Evolutionary conservation across 2,329 filamentous ascomycete genomes (phyloP).

Genomic region (Aspergillus proliferans): DNA sequence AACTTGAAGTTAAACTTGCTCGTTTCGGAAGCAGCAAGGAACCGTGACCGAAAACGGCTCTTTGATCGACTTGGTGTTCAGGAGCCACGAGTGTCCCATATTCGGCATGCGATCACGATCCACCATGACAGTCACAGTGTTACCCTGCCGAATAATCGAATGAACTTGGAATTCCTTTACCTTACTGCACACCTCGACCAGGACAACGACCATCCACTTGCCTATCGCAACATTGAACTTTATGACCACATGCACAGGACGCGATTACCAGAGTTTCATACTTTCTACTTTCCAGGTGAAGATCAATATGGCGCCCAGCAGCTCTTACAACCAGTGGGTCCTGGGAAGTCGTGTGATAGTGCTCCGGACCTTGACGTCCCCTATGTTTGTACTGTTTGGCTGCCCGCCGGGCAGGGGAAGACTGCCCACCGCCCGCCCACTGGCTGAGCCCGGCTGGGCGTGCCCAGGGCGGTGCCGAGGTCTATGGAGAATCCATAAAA

Average conservation of each 20-base stretch:
- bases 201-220: neutral
- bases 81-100: neutral
- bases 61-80: conserved; percentile 1
- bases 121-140: neutral
- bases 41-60: neutral
- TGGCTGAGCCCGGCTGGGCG: too few relatives aligned
- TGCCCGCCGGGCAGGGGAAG: too few relatives aligned
- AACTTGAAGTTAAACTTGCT: neutral
- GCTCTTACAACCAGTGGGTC: conserved; percentile 1
- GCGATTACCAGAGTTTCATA: neutral
- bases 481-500: too few relatives aligned
- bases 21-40: neutral
- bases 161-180: conserved; percentile 3
- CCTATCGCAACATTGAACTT: neutral
- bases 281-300: conserved; percentile 3
- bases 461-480: too few relatives aligned
- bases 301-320: conserved; percentile 3
- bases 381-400: too few relatives aligned
- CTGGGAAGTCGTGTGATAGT: neutral
- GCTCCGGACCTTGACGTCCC: neutral
- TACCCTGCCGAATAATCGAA: neutral
- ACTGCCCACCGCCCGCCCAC: too few relatives aligned
- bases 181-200: conserved; percentile 5
- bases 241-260: neutral
- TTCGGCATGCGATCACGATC: neutral